These are phyloP conservation scores for Gossypium rotundifolium DNA, from an alignment of 345 rosid species.

Conservation along the genomic window DNA sequence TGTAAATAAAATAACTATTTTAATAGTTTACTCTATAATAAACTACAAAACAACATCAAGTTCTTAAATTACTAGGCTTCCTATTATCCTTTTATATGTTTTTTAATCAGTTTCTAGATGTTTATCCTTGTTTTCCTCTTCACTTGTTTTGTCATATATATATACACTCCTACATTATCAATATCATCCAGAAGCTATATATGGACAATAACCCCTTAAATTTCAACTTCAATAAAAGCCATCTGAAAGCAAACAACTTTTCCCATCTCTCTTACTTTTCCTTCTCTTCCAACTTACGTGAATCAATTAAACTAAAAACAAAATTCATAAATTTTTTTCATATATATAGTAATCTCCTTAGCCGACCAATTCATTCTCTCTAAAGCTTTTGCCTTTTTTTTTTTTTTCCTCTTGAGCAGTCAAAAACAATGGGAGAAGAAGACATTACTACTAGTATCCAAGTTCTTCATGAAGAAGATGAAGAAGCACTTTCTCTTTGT, in stretches of 20 bases:
- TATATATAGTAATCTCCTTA: too few species aligned
- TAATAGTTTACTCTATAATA: too few species aligned
- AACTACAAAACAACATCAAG: too few species aligned
- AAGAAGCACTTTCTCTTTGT: constrained; percentile 47
- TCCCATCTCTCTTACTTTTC: not conserved
- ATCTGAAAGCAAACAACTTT: not conserved
- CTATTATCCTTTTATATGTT: not conserved
- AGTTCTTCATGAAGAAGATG: not conserved
- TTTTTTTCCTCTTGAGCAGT: not conserved
- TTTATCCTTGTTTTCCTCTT: not conserved
- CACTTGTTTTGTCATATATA: too few species aligned
- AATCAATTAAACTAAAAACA: too few species aligned
- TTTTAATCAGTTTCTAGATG: not conserved
- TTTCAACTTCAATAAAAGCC: not conserved
- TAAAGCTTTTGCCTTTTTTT: too few species aligned
- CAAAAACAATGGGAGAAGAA: constrained; percentile 6
- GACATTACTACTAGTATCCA: not conserved
- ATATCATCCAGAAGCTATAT: not conserved
- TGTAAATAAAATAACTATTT: too few species aligned
- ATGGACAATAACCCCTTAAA: not conserved
- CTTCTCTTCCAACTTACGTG: too few species aligned
- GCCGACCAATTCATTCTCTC: too few species aligned
- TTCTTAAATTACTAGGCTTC: not conserved
- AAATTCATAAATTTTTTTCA: too few species aligned
- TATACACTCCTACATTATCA: not conserved